Evolutionary conservation across 495 filamentous ascomycete genomes (phyloP).

Genomic region (Aspergillus homomorphus): DNA sequence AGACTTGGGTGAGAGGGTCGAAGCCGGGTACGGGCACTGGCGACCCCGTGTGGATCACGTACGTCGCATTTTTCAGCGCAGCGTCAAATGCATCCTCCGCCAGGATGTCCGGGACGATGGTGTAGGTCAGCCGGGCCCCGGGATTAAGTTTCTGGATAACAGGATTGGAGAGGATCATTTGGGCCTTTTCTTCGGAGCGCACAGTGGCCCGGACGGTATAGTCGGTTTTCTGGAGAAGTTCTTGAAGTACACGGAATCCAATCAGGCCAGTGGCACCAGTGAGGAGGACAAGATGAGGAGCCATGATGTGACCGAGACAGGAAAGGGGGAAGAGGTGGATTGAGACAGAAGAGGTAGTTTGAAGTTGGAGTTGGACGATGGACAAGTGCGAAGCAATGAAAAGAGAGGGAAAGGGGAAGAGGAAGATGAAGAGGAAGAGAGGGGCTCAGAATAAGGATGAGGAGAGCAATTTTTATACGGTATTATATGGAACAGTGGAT

Average conservation of each 20-base stretch:
- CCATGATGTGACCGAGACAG: conserved; percentile 9
- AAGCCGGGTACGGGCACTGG: conserved; percentile 38
- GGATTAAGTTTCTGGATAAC: conserved; percentile 11
- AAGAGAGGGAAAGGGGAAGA: too few species aligned
- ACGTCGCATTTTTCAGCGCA: conserved; percentile 10
- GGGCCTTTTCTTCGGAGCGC: conserved; percentile 13
- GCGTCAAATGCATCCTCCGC: conserved; percentile 7
- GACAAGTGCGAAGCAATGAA: too few species aligned
- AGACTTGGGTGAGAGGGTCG: conserved; percentile 60
- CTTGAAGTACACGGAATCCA: conserved; percentile 40
- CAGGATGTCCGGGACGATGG: conserved; percentile 11
- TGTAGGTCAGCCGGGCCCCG: conserved; percentile 6
- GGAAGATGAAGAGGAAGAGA: too few species aligned
- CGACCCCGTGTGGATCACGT: conserved; percentile 16
- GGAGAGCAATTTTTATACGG: not conserved
- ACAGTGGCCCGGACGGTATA: conserved; percentile 14
- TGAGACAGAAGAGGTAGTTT: too few species aligned
- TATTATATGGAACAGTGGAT: not conserved
- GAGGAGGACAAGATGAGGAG: conserved; percentile 31
- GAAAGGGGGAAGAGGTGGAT: too few species aligned
- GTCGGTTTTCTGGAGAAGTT: not conserved
- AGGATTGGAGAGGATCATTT: conserved; percentile 12
- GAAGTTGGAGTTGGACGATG: too few species aligned
- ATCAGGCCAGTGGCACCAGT: conserved; percentile 67
- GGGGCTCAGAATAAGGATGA: too few species aligned